Conservation (phyloP, 169 alveolate genomes). For the Plasmodium gonderi region DNA sequence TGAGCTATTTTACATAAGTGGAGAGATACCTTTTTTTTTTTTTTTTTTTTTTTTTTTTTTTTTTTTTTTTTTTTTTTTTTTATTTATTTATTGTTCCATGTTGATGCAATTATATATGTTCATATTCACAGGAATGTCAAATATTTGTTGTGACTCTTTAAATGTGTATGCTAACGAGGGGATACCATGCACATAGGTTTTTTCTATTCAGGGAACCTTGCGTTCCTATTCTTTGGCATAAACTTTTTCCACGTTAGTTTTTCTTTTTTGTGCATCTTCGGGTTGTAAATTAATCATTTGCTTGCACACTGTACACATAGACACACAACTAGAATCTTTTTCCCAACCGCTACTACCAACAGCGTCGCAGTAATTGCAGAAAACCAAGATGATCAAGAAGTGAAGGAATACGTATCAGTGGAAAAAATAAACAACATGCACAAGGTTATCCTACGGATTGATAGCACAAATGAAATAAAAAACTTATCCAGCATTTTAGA, state of each 20-base stretch:
- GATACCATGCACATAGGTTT: too few species aligned
- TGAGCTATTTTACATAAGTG: slow-evolving; percentile 20
- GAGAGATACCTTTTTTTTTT: neutral
- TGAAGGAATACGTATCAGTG: slow-evolving; percentile 68
- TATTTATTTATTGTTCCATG: too few species aligned
- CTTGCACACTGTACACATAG: neutral
- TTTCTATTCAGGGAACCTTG: too few species aligned
- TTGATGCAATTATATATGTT: too few species aligned
- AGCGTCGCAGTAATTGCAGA: slow-evolving; percentile 77
- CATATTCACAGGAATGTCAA: too few species aligned
- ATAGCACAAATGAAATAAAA: slow-evolving; percentile 51
- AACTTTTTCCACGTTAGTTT: too few species aligned
- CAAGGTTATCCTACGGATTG: slow-evolving; percentile 75
- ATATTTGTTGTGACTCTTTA: too few species aligned
- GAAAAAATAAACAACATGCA: slow-evolving; percentile 77
- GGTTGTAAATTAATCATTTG: neutral
- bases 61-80: too few species aligned
- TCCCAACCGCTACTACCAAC: neutral
- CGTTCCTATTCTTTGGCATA: too few species aligned
- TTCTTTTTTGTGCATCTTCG: too few species aligned
- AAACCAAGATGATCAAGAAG: slow-evolving; percentile 60
- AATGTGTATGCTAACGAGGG: too few species aligned
- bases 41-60: too few species aligned
- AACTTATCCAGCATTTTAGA: slow-evolving; percentile 64
- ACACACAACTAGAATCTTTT: neutral